phyloP scores from a whole-genome alignment of 768 basidiomycete species.

The Fomitopsis serialis region DNA sequence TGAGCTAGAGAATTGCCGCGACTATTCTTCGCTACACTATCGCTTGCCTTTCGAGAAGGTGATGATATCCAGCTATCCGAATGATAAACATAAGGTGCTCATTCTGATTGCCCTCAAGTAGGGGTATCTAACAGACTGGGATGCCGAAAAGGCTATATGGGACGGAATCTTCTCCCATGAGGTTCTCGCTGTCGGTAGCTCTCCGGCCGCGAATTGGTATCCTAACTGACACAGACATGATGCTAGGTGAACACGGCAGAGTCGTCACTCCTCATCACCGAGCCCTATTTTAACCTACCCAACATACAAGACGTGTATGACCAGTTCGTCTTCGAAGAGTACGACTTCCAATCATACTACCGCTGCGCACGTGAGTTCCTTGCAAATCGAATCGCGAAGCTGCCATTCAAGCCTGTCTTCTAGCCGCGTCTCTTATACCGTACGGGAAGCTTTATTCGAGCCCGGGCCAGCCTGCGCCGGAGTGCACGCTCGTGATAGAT shows the following conservation, averaged over 20 bases:
- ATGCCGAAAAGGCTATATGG: conserved; percentile 92
- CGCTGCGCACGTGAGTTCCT: conserved; percentile 70
- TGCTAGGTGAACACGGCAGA: conserved; percentile 65
- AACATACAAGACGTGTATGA: conserved; percentile 92
- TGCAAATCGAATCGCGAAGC: conserved; percentile 14
- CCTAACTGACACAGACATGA: background rate
- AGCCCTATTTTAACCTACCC: conserved; percentile 91
- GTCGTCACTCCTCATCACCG: conserved; percentile 80
- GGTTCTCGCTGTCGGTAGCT: conserved; percentile 10
- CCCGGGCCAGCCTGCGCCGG: conserved; percentile 47
- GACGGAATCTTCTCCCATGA: conserved; percentile 80
- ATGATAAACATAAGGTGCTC: background rate
- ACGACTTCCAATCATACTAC: conserved; percentile 82
- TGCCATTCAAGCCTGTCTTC: background rate
- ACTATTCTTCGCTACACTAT: conserved; percentile 78
- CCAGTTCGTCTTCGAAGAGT: conserved; percentile 95
- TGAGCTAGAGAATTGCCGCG: conserved; percentile 70
- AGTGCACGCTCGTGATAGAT: conserved; percentile 82
- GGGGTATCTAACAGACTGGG: conserved; percentile 95
- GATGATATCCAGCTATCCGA: background rate
- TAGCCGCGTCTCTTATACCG: conserved; percentile 79
- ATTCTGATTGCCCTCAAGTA: conserved; percentile 29
- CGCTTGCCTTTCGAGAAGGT: conserved; percentile 85
- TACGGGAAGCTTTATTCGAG: conserved; percentile 64
- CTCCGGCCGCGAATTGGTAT: background rate